Base-by-base conservation (phyloP, 116 monocot species). In the Zostera marina region DNA sequence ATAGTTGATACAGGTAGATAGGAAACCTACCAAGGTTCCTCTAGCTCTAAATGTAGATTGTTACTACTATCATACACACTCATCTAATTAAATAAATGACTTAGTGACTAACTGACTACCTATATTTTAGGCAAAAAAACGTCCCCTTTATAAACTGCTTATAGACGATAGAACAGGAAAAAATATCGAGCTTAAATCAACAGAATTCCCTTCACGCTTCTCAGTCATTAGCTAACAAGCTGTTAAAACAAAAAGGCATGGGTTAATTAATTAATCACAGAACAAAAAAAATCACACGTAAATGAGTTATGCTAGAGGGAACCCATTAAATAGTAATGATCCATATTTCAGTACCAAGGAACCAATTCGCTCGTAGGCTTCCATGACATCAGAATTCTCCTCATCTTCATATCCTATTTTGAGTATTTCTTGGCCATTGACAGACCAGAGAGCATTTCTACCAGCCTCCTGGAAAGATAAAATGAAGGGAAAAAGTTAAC, bases 331-430 rank as follows among this genome's bases (percentile, higher is more conserved):
- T 32, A n/a, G 32, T 23, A 15, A 32, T 13, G 0, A 13, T 12
- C 1, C 9, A 19, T 21, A 9, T 40, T n/a, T 49, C 39, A 24
- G 12, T 91, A 99, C 99, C 91, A 99, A 63, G 59, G 99, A 99
- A 60, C 99, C 91, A 64, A 91, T 77, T 65, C 72, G 65, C 43
- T 99, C 99, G 62, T 87, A 99, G 56, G 99, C 91, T 72, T 83
- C 99, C 79, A 99, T 83, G 41, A 87, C 87, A 77, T 81, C 81
- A 14, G 83, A 76, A 66, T 99, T 79, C 42, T 83, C 98, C 53
- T 99, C 98, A 66, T 91, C 81, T 84, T 87, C 86, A 70, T 99
- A 99, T 14, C 99, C 99, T 55, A 99, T 71, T 70, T 99, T 79
- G 32, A 99, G 65, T 73, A 91, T 87, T 19, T 84, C 65, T 26